A percentile compares a stretch with the other conserved stretches of the same genome.
These are phyloP conservation scores for Verticillium tricorpus DNA, from an alignment of 2,329 filamentous ascomycete genomes.

Conservation along the genomic window DNA sequence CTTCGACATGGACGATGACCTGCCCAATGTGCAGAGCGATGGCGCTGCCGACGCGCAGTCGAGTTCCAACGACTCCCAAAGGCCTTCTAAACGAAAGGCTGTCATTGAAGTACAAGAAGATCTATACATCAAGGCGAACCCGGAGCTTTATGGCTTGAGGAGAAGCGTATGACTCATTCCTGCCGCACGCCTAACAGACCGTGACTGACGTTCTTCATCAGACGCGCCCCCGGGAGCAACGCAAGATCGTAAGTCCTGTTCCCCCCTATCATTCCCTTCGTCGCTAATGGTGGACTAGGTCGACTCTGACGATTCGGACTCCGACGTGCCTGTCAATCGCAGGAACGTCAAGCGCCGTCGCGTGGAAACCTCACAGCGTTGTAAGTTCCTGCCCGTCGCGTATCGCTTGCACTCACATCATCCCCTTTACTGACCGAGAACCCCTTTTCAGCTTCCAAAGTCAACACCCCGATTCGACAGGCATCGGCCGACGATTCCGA, in stretches of 20 bases:
- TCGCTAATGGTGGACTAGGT: conserved; percentile 28
- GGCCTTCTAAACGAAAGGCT: conserved; percentile 69
- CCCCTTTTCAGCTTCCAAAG: conserved; percentile 49
- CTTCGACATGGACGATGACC: conserved; percentile 60
- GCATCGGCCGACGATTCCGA: conserved; percentile 58
- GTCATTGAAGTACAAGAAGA: conserved; percentile 65
- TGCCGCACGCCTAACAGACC: conserved; percentile 1
- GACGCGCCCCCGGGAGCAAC: conserved; percentile 53
- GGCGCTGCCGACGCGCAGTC: conserved; percentile 51
- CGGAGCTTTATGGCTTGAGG: conserved; percentile 88
- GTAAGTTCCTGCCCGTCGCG: conserved; percentile 37
- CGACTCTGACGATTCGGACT: conserved; percentile 62
- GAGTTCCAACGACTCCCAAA: conserved; percentile 66
- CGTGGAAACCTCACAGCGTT: conserved; percentile 57
- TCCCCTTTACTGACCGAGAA: conserved; percentile 9
- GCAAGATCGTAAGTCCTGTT: conserved; percentile 47
- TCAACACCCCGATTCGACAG: conserved; percentile 50
- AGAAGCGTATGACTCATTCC: conserved; percentile 68
- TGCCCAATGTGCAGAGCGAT: conserved; percentile 41
- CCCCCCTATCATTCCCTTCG: not conserved
- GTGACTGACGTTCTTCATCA: conserved; percentile 26
- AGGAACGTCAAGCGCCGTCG: conserved; percentile 67
- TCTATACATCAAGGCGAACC: conserved; percentile 83
- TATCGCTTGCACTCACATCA: not conserved
- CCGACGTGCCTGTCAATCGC: conserved; percentile 52